phyloP scores from a whole-genome alignment of 1,284 basidiomycete genomes.

The Ceratobasidium sp. region DNA sequence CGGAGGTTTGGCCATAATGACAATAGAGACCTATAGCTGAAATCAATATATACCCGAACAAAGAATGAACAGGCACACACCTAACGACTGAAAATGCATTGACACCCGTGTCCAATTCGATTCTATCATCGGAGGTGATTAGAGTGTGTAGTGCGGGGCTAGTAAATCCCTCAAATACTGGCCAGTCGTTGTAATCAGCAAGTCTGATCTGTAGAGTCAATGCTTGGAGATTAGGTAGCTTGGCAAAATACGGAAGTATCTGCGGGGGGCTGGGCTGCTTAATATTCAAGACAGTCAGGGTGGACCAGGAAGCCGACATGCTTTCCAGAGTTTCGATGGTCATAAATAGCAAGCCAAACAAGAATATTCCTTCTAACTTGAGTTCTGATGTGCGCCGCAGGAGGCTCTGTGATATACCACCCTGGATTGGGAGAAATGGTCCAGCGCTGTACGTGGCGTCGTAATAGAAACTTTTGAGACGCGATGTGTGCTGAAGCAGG shows the following conservation, averaged over 20 bases:
- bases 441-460: background rate
- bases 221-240: background rate
- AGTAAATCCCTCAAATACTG: background rate
- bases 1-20: slow-evolving; percentile 2
- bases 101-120: background rate
- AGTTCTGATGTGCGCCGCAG: background rate
- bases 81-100: background rate
- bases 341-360: background rate
- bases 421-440: background rate
- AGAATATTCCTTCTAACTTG: background rate
- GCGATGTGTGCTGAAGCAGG: background rate
- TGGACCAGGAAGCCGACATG: background rate
- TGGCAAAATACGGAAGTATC: background rate
- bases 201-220: background rate
- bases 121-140: background rate
- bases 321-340: background rate
- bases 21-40: background rate
- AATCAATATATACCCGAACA: background rate
- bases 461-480: background rate
- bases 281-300: background rate
- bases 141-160: background rate
- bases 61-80: background rate
- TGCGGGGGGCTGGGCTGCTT: too few species aligned
- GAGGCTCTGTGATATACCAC: background rate
- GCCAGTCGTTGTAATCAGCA: background rate